phyloP scores from a whole-genome alignment of 2,329 filamentous ascomycete genomes.

The Trichoderma koningii region DNA sequence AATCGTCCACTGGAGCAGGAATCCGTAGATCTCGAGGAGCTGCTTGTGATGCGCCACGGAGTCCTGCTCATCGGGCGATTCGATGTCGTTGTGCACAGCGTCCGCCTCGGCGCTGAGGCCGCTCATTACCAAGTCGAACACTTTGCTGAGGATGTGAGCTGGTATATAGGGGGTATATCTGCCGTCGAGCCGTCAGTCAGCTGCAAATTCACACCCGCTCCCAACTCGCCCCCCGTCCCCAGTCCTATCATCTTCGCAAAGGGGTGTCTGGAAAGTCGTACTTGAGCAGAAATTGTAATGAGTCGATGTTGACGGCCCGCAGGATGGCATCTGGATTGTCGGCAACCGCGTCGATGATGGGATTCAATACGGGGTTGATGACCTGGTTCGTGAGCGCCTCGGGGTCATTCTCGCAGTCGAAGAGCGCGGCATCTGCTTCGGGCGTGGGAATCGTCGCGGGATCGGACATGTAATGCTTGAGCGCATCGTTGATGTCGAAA shows the following conservation, averaged over 20 bases:
- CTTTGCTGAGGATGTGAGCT: constrained; percentile 81
- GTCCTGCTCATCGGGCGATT: constrained; percentile 84
- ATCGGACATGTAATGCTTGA: constrained; percentile 96
- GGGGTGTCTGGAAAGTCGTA: constrained; percentile 59
- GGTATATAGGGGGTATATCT: constrained; percentile 83
- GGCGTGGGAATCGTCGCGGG: constrained; percentile 79
- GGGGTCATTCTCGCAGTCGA: constrained; percentile 91
- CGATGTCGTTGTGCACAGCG: constrained; percentile 79
- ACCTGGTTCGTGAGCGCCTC: constrained; percentile 76
- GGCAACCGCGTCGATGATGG: constrained; percentile 88
- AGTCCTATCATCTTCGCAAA: too few species aligned
- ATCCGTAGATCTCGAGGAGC: constrained; percentile 90
- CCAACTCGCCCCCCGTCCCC: background rate
- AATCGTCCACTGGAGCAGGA: constrained; percentile 92
- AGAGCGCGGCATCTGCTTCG: constrained; percentile 78
- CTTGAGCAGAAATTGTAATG: constrained; percentile 94
- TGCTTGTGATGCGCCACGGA: constrained; percentile 84
- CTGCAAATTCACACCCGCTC: background rate
- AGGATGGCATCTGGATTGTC: constrained; percentile 88
- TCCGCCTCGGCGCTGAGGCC: constrained; percentile 85
- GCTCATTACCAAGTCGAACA: constrained; percentile 87
- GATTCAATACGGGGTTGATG: constrained; percentile 84
- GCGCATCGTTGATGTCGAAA: constrained; percentile 95
- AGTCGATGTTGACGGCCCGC: constrained; percentile 80
- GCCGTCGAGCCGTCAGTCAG: constrained; percentile 42